Percentiles rank a stretch among this genome's conserved stretches.
Evolutionary conservation across 139 green algal genomes (phyloP).

Genomic region (Volvox africanus): DNA sequence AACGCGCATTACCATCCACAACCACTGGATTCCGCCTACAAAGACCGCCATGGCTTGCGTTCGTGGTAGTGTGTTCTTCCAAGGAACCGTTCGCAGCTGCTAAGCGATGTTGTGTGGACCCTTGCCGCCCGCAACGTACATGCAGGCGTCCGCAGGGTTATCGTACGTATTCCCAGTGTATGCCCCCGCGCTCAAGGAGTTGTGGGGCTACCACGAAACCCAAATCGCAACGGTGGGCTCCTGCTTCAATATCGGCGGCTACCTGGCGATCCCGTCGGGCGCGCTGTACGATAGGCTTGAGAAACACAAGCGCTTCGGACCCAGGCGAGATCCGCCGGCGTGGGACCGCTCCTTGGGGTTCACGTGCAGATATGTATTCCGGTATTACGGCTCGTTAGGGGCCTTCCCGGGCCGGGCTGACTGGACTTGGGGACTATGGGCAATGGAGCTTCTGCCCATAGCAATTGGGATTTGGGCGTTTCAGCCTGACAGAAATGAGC

Average conservation of each 20-base stretch:
- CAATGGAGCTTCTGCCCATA: too few relatives aligned
- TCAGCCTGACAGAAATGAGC: too few relatives aligned
- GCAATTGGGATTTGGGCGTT: too few relatives aligned
- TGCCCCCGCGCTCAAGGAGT: slow-evolving; percentile 32
- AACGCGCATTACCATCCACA: neutral
- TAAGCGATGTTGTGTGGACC: too few relatives aligned
- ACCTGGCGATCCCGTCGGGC: slow-evolving; percentile 37
- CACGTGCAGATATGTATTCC: too few relatives aligned
- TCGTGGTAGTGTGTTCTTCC: too few relatives aligned
- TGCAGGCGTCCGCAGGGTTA: slow-evolving; percentile 10
- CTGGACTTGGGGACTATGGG: too few relatives aligned
- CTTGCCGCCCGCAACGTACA: neutral
- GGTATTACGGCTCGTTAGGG: too few relatives aligned
- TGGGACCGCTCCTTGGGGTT: neutral
- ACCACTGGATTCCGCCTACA: neutral
- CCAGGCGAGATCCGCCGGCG: neutral
- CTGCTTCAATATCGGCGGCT: slow-evolving; percentile 41
- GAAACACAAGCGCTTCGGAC: slow-evolving; percentile 36
- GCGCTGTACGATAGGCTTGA: slow-evolving; percentile 31
- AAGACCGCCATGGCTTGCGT: too few relatives aligned
- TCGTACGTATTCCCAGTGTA: slow-evolving; percentile 43
- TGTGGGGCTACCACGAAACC: slow-evolving; percentile 22
- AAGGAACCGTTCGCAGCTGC: too few relatives aligned
- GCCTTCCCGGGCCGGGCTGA: too few relatives aligned
- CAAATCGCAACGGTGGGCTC: slow-evolving; percentile 23